Evolutionary conservation across 164 flowering plant genomes (phyloP), one percentile per base, ranked within the genome.

Genomic region (Saururus chinensis): DNA sequence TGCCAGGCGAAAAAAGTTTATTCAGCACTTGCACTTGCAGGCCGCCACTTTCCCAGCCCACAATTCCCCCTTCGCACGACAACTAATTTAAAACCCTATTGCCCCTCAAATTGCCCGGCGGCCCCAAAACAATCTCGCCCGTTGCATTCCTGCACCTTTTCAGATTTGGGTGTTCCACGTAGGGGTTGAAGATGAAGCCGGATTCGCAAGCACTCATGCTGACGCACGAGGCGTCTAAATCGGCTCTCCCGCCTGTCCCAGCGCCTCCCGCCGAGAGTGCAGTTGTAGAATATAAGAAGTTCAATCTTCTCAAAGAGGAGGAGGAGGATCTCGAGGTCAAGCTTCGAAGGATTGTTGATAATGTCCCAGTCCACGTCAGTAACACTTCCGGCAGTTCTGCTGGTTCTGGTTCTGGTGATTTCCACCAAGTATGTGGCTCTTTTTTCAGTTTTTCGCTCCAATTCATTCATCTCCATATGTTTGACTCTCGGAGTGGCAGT

Each of bases 361-460:
- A 90, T 61, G 96, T 95, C 4, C 99, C 99, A 4, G 96, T 91
- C 7, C 96, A 96, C 41, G 98, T 95, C 35, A 91, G 84, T 71
- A 95, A 95, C 64, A 89, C 99, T 53, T 95, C 99, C 51, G 99
- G 99, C 19, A 95, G 99, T 60, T 95, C 99, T 13, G 99, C 99
- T 8, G 99, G 99, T 68, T 91, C 98, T 17, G 99, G 99, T 59
- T 95, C 99, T 49, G 99, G 98, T 9, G 99, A 95, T 62, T 95
- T 95, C 64, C 99, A 95, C 64, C 99, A 95, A 93, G 97, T 92
- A 13, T 23, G 35, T 45, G 7, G 14, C 11, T 45, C 17, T 45
- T 12, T 12, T 3, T 45, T 17, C 49, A 12, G 4, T 45, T 45
- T 12, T 45, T 45, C 14, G 16, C 49, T 45, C 49, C 14, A 45